A percentile compares a stretch with the other conserved stretches of the same genome.
Conservation (phyloP, 2,329 filamentous ascomycete species). For the Fusarium agapanthi region DNA sequence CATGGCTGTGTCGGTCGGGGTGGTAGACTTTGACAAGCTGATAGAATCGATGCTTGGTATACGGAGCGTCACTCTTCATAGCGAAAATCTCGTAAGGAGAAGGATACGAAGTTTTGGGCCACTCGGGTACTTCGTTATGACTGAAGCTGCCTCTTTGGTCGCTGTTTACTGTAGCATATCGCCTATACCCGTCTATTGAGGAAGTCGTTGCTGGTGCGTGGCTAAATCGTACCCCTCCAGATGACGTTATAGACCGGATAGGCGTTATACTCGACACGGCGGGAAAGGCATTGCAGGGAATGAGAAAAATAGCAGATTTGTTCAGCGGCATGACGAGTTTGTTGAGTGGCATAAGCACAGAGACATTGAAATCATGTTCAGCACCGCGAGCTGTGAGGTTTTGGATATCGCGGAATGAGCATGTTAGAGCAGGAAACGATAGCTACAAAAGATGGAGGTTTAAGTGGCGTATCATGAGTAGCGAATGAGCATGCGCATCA, state of each 20-base stretch:
- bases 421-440: conserved; percentile 37
- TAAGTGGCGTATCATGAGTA: conserved; percentile 12
- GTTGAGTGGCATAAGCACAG: conserved; percentile 8
- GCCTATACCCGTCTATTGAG: conserved; percentile 12
- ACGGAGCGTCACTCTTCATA: conserved; percentile 66
- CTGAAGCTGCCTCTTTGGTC: not conserved
- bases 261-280: conserved; percentile 14
- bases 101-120: conserved; percentile 62
- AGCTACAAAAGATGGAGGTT: not conserved
- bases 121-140: conserved; percentile 43
- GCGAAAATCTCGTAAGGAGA: conserved; percentile 93
- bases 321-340: conserved; percentile 35
- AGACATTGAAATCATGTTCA: conserved; percentile 32
- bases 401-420: conserved; percentile 33
- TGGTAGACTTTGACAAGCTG: conserved; percentile 96
- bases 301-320: conserved; percentile 28
- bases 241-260: conserved; percentile 39
- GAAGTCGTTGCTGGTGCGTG: not conserved
- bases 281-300: conserved; percentile 35
- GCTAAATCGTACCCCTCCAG: conserved; percentile 17
- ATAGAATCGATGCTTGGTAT: conserved; percentile 87
- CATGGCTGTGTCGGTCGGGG: conserved; percentile 71
- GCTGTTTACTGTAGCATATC: conserved; percentile 37
- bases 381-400: not conserved
- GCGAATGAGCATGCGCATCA: conserved; percentile 28